phyloP scores from a whole-genome alignment of 2,329 filamentous ascomycete genomes.

The Ceratocystis papillata region DNA sequence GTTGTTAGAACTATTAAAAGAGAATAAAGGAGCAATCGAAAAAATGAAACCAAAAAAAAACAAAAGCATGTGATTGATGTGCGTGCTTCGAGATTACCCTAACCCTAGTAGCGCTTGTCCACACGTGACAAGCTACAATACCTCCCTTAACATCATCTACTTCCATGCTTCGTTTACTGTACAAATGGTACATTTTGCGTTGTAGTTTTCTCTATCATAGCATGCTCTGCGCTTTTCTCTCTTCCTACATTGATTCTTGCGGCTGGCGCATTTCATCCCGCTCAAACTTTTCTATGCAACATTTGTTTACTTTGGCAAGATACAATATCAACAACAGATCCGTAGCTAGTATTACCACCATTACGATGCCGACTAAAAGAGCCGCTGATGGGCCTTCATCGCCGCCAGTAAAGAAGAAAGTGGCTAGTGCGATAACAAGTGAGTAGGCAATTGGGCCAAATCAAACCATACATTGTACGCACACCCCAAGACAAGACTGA shows the following conservation, averaged over 20 bases:
- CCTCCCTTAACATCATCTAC: not conserved
- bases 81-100: not conserved
- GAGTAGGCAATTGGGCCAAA: not conserved
- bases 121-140: not conserved
- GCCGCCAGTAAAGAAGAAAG: conserved; percentile 20
- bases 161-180: not conserved
- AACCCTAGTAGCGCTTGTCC: not conserved
- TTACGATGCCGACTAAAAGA: conserved; percentile 18
- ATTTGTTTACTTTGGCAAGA: not conserved
- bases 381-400: conserved; percentile 12
- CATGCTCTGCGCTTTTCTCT: not conserved
- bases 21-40: not conserved
- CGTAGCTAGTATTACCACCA: not conserved
- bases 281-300: not conserved
- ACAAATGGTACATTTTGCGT: no score
- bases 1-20: not conserved
- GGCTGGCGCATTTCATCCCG: not conserved
- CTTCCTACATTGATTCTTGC: not conserved
- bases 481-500: not conserved
- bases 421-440: conserved; percentile 14
- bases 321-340: not conserved
- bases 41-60: no score
- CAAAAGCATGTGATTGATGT: not conserved
- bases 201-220: not conserved
- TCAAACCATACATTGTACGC: not conserved